Evolutionary conservation across 2,329 filamentous ascomycete species (phyloP).

Genomic region (Curvularia spicifera): DNA sequence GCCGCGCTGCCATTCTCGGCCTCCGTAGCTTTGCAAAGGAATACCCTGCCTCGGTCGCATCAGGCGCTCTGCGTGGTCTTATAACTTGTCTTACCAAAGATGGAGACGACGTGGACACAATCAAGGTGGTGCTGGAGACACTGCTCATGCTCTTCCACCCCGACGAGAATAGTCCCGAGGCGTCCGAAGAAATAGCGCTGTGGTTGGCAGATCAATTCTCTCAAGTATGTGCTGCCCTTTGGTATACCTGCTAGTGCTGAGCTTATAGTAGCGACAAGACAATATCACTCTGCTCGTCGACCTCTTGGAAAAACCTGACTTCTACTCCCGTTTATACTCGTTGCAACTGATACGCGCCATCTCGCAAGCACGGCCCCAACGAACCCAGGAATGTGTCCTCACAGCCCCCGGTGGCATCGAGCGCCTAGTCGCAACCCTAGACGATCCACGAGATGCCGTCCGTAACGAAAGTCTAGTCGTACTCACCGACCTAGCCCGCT

Average conservation of each 20-base stretch:
- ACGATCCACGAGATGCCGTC: slow-evolving; percentile 84
- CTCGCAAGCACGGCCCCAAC: slow-evolving; percentile 80
- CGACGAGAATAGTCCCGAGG: slow-evolving; percentile 73
- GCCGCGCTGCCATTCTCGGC: slow-evolving; percentile 85
- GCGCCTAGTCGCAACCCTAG: slow-evolving; percentile 80
- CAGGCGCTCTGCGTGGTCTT: slow-evolving; percentile 84
- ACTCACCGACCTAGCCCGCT: slow-evolving; percentile 84
- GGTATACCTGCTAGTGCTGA: slow-evolving; percentile 53
- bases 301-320: slow-evolving; percentile 84
- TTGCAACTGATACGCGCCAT: slow-evolving; percentile 89
- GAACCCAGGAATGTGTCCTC: slow-evolving; percentile 93
- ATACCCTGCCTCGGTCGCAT: slow-evolving; percentile 94
- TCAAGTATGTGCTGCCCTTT: slow-evolving; percentile 63
- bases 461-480: slow-evolving; percentile 84
- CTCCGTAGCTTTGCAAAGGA: slow-evolving; percentile 95
- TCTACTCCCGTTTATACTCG: slow-evolving; percentile 89
- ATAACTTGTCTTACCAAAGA: slow-evolving; percentile 87
- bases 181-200: slow-evolving; percentile 91
- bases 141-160: slow-evolving; percentile 88
- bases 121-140: slow-evolving; percentile 94
- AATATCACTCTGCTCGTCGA: slow-evolving; percentile 91
- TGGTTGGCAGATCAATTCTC: slow-evolving; percentile 99
- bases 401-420: slow-evolving; percentile 87
- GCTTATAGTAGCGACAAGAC: slow-evolving; percentile 76
- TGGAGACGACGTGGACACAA: slow-evolving; percentile 92